Evolutionary conservation across 2,329 filamentous ascomycete genomes (phyloP), one percentile per base, ranked within the genome.

Genomic region (Teratosphaeria nubilosa): DNA sequence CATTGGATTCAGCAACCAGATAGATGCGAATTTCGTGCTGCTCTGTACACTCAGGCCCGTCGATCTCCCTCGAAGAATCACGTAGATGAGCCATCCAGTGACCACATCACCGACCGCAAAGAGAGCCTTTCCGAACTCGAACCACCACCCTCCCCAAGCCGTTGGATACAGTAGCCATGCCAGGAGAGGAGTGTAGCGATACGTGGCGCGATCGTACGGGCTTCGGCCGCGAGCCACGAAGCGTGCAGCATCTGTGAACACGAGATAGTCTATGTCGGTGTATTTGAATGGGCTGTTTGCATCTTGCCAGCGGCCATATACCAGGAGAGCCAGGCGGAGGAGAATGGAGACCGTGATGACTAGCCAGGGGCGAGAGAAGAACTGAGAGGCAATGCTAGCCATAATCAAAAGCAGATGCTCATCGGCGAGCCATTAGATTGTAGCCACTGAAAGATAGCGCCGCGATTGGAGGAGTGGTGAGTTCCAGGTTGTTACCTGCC

Each of bases 1-100:
- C 91, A 99, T 97, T 0, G 94, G 94, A 68, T 99, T 99, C 69
- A 96, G 80, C 60, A 97, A 76, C 94, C 94, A 99, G 45, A 96
- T 87, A 64, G 86, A 85, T 0, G 91, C 87, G 67, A 89, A 96
- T 60, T 82, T 84, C 61, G 91, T 77, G 1, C 90, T 90, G 1
- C 78, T 73, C 22, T 77, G 74, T 7, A 71, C 68, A 1, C 73
- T 65, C 63, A 74, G 66, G 27, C 64, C 77, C 86, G 81, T 41
- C 5, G 30, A 30, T 6, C 22, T 34, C 71, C 53, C 37, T 11
- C 62, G 57, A 51, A 87, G 70, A 11, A 86, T 77, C 30, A 77
- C 73, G 45, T 82, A 77, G 58, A 94, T 85, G 55, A 95, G 76
- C 82, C 85, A 91, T 10, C 94, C 94, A 0, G 94, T 90, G 14